These are phyloP conservation scores for Gossypium arboreum DNA, from an alignment of 345 rosid genomes.

Conservation along the genomic window DNA sequence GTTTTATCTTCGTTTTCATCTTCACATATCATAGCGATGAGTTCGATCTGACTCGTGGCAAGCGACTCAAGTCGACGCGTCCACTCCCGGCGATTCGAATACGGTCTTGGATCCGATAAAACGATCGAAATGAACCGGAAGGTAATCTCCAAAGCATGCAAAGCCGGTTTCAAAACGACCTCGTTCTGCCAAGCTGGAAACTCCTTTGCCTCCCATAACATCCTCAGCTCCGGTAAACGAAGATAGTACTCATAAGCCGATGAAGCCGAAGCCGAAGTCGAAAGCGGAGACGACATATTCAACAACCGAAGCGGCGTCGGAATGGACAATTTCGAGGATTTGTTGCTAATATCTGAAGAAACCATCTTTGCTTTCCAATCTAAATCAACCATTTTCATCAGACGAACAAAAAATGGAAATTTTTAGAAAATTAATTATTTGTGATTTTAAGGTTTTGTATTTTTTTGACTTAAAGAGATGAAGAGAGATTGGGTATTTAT, in stretches of 20 bases:
- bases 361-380: constrained; percentile 53
- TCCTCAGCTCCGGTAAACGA: constrained; percentile 63
- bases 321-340: constrained; percentile 44
- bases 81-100: constrained; percentile 66
- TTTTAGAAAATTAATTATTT: too few relatives aligned
- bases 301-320: constrained; percentile 26
- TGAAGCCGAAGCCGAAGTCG: constrained; percentile 46
- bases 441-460: neutral
- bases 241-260: constrained; percentile 73
- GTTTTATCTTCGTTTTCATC: constrained; percentile 42
- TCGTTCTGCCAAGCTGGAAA: constrained; percentile 70
- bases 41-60: constrained; percentile 57
- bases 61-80: constrained; percentile 67
- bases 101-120: constrained; percentile 69
- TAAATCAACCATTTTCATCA: constrained; percentile 58
- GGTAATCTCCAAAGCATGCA: constrained; percentile 79
- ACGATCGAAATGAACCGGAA: constrained; percentile 73
- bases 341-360: constrained; percentile 42
- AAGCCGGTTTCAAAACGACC: constrained; percentile 58
- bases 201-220: constrained; percentile 40
- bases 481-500: constrained; percentile 10
- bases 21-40: constrained; percentile 56
- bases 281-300: constrained; percentile 28
- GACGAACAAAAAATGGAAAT: neutral
- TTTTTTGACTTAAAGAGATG: neutral